A percentile compares a stretch with the other conserved stretches of the same genome.
Evolutionary conservation across 257 asterid genomes (phyloP).

Genomic region (Solanum neorickii): DNA sequence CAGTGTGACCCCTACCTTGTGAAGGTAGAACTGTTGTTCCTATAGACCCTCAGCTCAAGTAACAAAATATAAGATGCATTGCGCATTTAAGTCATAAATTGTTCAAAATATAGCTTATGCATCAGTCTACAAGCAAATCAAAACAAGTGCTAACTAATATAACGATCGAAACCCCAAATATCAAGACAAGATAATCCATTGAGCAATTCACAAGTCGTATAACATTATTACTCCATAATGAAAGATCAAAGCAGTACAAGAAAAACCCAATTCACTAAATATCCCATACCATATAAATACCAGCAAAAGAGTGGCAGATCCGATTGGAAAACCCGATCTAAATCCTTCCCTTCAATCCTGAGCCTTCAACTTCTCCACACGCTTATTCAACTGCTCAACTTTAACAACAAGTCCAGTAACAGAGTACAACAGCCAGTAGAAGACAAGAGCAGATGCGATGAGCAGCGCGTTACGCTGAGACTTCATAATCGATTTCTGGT

Average conservation of each 20-base stretch:
- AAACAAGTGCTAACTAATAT: not conserved
- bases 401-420: conserved; percentile 61
- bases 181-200: not conserved
- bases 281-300: not conserved
- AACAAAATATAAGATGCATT: not conserved
- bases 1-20: not conserved
- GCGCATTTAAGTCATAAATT: not conserved
- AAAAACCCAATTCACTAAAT: not conserved
- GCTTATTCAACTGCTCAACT: conserved; percentile 47
- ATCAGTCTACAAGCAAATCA: not conserved
- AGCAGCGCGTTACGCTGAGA: conserved; percentile 68
- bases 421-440: conserved; percentile 72
- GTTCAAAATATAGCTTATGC: not conserved
- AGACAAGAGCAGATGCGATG: conserved; percentile 58
- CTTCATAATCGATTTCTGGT: conserved; percentile 73
- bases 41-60: not conserved
- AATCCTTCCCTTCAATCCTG: conserved; percentile 21
- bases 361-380: conserved; percentile 56
- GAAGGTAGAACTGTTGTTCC: not conserved
- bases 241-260: not conserved
- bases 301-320: not conserved
- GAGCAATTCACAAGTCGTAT: not conserved
- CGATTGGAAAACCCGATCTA: not conserved
- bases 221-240: not conserved
- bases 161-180: not conserved